These are phyloP conservation scores for Cenococcum geophilum DNA, from an alignment of 495 filamentous ascomycete species.

Conservation along the genomic window DNA sequence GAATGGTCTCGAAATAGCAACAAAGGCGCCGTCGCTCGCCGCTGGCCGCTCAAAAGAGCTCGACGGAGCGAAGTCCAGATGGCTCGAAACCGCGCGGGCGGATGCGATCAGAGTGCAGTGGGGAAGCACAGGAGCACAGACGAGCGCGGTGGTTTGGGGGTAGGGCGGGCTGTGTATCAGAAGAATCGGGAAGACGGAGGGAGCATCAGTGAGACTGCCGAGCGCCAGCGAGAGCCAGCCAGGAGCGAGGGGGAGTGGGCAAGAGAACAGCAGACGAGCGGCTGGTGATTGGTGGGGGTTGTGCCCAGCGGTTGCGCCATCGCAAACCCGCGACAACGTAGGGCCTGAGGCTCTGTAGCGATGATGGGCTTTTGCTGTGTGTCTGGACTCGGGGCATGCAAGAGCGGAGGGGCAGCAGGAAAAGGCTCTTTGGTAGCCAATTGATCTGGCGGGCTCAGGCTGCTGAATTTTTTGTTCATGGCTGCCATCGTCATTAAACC, in stretches of 20 bases:
- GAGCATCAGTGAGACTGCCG: not conserved
- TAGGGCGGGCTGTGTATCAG: not conserved
- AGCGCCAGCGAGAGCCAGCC: not conserved
- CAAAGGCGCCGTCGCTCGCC: not conserved
- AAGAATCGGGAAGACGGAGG: too few relatives aligned
- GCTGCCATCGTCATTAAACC: constrained; percentile 5
- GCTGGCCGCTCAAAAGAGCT: not conserved
- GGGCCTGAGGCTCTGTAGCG: not conserved
- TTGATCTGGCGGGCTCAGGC: not conserved
- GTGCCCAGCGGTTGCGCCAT: not conserved
- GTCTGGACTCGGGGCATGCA: not conserved
- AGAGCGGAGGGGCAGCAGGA: not conserved
- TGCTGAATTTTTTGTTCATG: not conserved
- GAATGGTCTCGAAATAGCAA: constrained; percentile 6
- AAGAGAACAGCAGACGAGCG: not conserved
- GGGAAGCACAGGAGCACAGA: not conserved
- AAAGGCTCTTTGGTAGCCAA: not conserved
- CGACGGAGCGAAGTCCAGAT: not conserved
- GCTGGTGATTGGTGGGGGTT: not conserved
- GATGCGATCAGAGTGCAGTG: not conserved
- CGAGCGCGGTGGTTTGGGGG: constrained; percentile 1
- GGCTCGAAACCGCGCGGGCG: constrained; percentile 3
- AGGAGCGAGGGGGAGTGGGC: not conserved
- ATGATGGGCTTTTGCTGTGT: not conserved
- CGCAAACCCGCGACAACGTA: not conserved